Percentiles rank a stretch among this genome's conserved stretches.
Evolutionary conservation across 768 basidiomycete genomes (phyloP).

Genomic region (Gyrodon lividus): DNA sequence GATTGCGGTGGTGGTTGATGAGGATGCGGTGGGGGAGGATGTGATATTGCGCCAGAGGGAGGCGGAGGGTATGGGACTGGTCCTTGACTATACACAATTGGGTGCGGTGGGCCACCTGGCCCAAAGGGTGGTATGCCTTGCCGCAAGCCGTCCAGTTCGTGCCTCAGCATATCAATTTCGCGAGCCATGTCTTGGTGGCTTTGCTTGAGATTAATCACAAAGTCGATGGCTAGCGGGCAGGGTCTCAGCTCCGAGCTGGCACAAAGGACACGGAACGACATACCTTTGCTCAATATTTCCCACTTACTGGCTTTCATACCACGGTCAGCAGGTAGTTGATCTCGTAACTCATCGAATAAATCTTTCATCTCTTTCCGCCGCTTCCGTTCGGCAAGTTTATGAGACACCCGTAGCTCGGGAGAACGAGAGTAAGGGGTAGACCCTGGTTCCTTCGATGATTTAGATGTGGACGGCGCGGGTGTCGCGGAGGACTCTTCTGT

Average conservation of each 20-base stretch:
- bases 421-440: constrained; percentile 91
- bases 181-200: constrained; percentile 73
- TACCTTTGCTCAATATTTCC: constrained; percentile 98
- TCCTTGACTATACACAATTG: constrained; percentile 52
- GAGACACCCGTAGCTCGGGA: constrained; percentile 90
- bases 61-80: constrained; percentile 47
- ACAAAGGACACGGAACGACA: constrained; percentile 14
- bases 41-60: constrained; percentile 45
- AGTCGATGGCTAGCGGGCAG: constrained; percentile 72
- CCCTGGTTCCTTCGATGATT: constrained; percentile 46
- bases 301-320: constrained; percentile 98
- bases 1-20: constrained; percentile 32
- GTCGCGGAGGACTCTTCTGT: constrained; percentile 43
- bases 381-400: constrained; percentile 97
- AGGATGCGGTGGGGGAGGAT: constrained; percentile 33
- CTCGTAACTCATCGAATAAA: constrained; percentile 92
- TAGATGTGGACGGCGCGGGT: constrained; percentile 38
- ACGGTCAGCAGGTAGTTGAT: constrained; percentile 87
- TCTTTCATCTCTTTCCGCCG: constrained; percentile 99
- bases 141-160: constrained; percentile 66
- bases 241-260: constrained; percentile 2
- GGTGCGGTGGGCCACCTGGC: constrained; percentile 47
- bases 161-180: constrained; percentile 76
- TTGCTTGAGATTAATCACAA: constrained; percentile 76
- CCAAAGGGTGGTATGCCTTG: constrained; percentile 56